Percentiles rank a stretch among this genome's conserved stretches.
Evolutionary conservation across 768 basidiomycete species (phyloP).

Genomic region (Tephrocybe sp.): DNA sequence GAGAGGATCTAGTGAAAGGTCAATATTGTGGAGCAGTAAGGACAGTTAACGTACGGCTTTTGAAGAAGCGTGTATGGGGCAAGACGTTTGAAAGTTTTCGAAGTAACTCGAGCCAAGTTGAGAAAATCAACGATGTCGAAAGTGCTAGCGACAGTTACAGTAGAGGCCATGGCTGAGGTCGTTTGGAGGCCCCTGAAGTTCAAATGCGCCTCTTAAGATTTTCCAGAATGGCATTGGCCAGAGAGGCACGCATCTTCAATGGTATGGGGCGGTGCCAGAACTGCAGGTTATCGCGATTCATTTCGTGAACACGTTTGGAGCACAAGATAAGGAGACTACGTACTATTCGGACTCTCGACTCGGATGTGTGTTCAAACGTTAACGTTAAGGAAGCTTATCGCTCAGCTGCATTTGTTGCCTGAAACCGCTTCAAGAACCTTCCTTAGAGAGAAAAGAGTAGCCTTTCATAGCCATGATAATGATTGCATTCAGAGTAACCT

Average conservation of each 20-base stretch:
- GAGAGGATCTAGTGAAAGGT: conserved; percentile 12
- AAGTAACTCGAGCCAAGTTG: conserved; percentile 26
- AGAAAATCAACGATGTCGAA: conserved; percentile 22
- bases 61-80: conserved; percentile 31
- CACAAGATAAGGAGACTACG: neutral
- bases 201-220: neutral
- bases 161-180: conserved; percentile 4
- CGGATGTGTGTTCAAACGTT: neutral
- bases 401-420: no score
- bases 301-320: neutral
- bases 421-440: no score
- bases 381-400: no score
- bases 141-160: neutral
- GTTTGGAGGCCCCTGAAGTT: neutral
- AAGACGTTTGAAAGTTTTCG: conserved; percentile 36
- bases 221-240: neutral
- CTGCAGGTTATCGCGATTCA: neutral
- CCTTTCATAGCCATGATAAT: no score
- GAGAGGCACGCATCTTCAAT: neutral
- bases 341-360: neutral
- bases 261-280: neutral
- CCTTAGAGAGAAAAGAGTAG: no score
- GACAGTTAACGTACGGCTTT: conserved; percentile 21
- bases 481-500: no score
- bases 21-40: neutral